These are phyloP conservation scores for Mollisiaceae sp. DNA, from an alignment of 2,329 filamentous ascomycete genomes.

Conservation along the genomic window DNA sequence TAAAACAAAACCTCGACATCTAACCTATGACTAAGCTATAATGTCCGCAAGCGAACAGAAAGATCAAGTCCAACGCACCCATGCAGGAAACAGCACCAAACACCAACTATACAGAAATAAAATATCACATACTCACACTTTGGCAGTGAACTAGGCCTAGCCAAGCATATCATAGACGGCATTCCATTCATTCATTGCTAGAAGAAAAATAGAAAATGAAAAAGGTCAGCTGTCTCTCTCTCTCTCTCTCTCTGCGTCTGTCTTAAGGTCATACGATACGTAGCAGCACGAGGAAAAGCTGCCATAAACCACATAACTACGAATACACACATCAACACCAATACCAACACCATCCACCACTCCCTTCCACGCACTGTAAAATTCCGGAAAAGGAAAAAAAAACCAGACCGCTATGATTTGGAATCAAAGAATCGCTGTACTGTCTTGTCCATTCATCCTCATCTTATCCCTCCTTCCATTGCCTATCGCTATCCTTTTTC, in stretches of 20 bases:
- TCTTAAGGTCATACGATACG: conserved; percentile 4
- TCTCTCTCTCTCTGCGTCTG: not conserved
- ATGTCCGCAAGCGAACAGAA: too few species aligned
- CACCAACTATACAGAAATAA: too few species aligned
- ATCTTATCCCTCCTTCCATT: not conserved
- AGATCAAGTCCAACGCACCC: too few species aligned
- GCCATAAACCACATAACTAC: conserved; percentile 6
- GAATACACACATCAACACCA: conserved; percentile 4
- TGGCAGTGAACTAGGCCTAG: not conserved
- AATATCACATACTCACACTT: too few species aligned
- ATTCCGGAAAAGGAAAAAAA: not conserved
- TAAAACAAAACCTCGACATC: too few species aligned
- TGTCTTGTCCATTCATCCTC: not conserved
- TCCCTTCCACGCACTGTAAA: not conserved
- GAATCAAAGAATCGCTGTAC: conserved; percentile 10
- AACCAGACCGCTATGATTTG: conserved; percentile 17
- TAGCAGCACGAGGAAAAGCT: conserved; percentile 7
- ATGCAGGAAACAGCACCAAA: too few species aligned
- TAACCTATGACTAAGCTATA: too few species aligned
- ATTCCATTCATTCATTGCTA: conserved; percentile 4
- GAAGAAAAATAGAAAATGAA: not conserved
- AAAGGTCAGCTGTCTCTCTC: not conserved
- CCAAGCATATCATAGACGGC: not conserved
- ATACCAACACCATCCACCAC: not conserved
- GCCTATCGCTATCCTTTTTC: not conserved